These are phyloP conservation scores for Polytolypa hystricis DNA, from an alignment of 2,329 filamentous ascomycete species.

Conservation along the genomic window DNA sequence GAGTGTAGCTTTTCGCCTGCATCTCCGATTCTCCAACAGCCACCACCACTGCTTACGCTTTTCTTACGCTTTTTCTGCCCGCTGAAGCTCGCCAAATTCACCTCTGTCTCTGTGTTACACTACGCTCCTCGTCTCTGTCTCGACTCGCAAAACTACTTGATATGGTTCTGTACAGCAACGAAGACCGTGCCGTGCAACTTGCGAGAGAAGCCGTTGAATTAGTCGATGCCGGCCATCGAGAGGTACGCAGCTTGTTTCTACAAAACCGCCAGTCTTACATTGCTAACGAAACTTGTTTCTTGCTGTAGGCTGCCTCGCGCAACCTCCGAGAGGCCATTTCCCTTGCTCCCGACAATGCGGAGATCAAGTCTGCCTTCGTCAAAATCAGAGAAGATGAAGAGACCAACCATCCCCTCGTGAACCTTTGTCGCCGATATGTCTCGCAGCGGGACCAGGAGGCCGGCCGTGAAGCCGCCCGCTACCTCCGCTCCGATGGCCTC, in stretches of 20 bases:
- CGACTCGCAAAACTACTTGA: too few species aligned
- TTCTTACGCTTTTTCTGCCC: too few species aligned
- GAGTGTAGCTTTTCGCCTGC: too few species aligned
- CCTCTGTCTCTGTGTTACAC: too few species aligned
- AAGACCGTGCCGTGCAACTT: slow-evolving; percentile 36
- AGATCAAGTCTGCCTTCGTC: slow-evolving; percentile 36
- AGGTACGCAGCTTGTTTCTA: slow-evolving; percentile 22
- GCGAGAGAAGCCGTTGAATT: slow-evolving; percentile 38
- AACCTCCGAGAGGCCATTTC: slow-evolving; percentile 40
- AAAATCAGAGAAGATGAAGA: slow-evolving; percentile 34
- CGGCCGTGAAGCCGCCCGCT: slow-evolving; percentile 33
- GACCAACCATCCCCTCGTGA: slow-evolving; percentile 32
- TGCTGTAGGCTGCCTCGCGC: slow-evolving; percentile 32
- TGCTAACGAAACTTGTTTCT: background rate
- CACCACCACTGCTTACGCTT: too few species aligned
- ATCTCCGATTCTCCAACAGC: too few species aligned
- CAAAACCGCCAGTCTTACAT: slow-evolving; percentile 1
- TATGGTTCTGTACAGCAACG: slow-evolving; percentile 33
- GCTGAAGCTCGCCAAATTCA: too few species aligned
- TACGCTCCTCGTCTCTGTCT: too few species aligned
- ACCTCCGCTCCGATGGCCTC: slow-evolving; percentile 33
- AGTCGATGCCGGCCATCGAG: slow-evolving; percentile 34
- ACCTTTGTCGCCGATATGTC: slow-evolving; percentile 34
- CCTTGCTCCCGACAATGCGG: slow-evolving; percentile 33
- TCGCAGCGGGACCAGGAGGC: slow-evolving; percentile 31